Conservation (phyloP, 177 flowering plant species). For the Tripterygium wilfordii region DNA sequence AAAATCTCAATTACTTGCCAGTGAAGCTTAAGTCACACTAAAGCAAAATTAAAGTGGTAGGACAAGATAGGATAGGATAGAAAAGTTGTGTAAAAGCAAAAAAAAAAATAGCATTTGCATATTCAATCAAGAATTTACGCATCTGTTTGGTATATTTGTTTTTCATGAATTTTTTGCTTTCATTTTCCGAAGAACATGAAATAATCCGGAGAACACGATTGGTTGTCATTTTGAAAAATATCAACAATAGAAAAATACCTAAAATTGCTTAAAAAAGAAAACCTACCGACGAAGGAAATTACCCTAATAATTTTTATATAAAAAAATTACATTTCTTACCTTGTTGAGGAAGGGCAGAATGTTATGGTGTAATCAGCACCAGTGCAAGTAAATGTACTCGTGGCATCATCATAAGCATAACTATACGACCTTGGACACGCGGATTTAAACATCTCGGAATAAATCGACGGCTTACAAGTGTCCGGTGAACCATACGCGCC, state of each 20-base stretch:
- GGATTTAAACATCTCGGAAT: conserved; percentile 53
- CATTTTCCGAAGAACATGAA: too few relatives aligned
- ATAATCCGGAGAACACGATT: too few relatives aligned
- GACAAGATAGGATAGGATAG: background rate
- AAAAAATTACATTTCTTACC: conserved; percentile 21
- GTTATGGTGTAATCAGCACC: conserved; percentile 65
- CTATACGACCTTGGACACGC: conserved; percentile 78
- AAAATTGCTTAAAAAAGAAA: background rate
- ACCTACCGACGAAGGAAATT: too few relatives aligned
- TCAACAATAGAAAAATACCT: background rate
- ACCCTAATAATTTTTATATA: too few relatives aligned
- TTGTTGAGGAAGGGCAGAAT: conserved; percentile 55
- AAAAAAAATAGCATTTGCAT: conserved; percentile 4
- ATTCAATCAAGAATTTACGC: conserved; percentile 1
- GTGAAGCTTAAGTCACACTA: background rate
- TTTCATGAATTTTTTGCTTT: too few relatives aligned
- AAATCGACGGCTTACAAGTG: conserved; percentile 54
- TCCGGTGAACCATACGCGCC: conserved; percentile 50
- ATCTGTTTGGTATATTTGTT: too few relatives aligned
- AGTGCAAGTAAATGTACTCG: conserved; percentile 65
- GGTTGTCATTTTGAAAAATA: too few relatives aligned
- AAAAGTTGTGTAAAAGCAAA: too few relatives aligned
- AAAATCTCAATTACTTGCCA: too few relatives aligned
- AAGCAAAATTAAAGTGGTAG: background rate
- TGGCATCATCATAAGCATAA: conserved; percentile 73